A percentile compares a stretch with the other conserved stretches of the same genome.
phyloP scores from a whole-genome alignment of 768 basidiomycete species.

The Tylopilus intermedius region DNA sequence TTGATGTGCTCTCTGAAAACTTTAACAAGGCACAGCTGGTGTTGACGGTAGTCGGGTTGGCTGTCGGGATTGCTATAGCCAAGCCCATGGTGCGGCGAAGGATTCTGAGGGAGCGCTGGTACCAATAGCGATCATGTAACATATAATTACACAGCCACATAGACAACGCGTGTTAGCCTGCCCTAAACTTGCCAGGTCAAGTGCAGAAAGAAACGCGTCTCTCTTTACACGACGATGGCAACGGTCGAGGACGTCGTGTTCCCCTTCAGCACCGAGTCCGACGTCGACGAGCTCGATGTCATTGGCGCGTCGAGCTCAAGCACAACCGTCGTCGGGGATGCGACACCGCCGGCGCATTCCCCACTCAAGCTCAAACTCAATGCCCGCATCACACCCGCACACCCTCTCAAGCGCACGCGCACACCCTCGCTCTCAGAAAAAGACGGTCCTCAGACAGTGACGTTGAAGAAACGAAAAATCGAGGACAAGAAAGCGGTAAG shows the following conservation, averaged over 20 bases:
- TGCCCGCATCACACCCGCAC: constrained; percentile 12
- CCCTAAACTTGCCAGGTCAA: constrained; percentile 15
- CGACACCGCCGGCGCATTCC: constrained; percentile 17
- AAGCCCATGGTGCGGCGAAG: constrained; percentile 78
- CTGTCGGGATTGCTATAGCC: constrained; percentile 70
- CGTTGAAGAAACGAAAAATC: constrained; percentile 29
- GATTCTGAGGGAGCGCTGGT: constrained; percentile 67
- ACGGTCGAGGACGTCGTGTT: constrained; percentile 6
- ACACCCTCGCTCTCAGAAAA: constrained; percentile 4
- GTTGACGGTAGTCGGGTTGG: constrained; percentile 70
- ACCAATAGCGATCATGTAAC: constrained; percentile 22
- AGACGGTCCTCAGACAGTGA: background rate
- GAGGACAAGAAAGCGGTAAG: constrained; percentile 41
- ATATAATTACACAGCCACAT: constrained; percentile 11
- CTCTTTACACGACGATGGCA: background rate
- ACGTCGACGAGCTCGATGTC: constrained; percentile 29
- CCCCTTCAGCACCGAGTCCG: constrained; percentile 10
- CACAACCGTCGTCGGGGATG: constrained; percentile 27
- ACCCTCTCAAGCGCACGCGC: constrained; percentile 18
- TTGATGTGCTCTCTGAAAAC: constrained; percentile 85
- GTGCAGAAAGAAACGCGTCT: background rate
- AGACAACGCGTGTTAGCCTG: constrained; percentile 22
- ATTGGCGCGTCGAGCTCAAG: constrained; percentile 24
- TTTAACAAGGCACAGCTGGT: constrained; percentile 94
- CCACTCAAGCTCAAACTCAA: background rate